Conservation (phyloP, 1,139 yeast species). For the Suhomyces atakaporum region DNA sequence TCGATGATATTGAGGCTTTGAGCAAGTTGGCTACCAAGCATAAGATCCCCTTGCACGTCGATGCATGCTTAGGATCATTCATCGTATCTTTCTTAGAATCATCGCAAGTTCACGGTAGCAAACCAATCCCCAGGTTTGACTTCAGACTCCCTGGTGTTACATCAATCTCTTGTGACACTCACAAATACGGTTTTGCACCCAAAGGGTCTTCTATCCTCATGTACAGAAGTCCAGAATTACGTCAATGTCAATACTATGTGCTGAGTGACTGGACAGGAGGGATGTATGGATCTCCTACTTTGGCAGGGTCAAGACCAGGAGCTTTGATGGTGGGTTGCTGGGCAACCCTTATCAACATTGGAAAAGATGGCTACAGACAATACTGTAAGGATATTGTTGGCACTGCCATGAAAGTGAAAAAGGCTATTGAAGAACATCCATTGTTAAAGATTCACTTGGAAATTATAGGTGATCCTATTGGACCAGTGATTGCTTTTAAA, state of each 20-base stretch:
- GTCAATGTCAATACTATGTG: slow-evolving; percentile 83
- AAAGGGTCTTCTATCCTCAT: slow-evolving; percentile 92
- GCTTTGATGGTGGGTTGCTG: slow-evolving; percentile 96
- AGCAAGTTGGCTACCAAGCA: slow-evolving; percentile 64
- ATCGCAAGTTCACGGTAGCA: slow-evolving; percentile 53
- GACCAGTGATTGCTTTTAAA: slow-evolving; percentile 78
- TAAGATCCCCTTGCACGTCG: slow-evolving; percentile 85
- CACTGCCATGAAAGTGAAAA: slow-evolving; percentile 61
- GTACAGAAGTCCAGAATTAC: slow-evolving; percentile 69
- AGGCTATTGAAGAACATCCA: slow-evolving; percentile 38
- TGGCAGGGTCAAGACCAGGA: slow-evolving; percentile 97
- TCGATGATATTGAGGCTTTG: slow-evolving; percentile 80
- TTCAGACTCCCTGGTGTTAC: slow-evolving; percentile 94
- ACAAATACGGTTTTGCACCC: slow-evolving; percentile 97
- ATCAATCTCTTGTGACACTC: slow-evolving; percentile 95
- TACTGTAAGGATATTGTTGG: slow-evolving; percentile 67
- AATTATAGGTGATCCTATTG: slow-evolving; percentile 81
- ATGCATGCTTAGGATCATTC: slow-evolving; percentile 93
- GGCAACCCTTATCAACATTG: slow-evolving; percentile 85
- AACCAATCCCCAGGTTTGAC: slow-evolving; percentile 66
- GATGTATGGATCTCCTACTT: slow-evolving; percentile 90
- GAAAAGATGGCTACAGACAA: slow-evolving; percentile 73
- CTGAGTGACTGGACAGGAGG: slow-evolving; percentile 93
- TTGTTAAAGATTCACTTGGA: slow-evolving; percentile 46
- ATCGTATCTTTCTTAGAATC: slow-evolving; percentile 77